Conservation (phyloP, 768 basidiomycete genomes). For the Cytidiella melzeri region DNA sequence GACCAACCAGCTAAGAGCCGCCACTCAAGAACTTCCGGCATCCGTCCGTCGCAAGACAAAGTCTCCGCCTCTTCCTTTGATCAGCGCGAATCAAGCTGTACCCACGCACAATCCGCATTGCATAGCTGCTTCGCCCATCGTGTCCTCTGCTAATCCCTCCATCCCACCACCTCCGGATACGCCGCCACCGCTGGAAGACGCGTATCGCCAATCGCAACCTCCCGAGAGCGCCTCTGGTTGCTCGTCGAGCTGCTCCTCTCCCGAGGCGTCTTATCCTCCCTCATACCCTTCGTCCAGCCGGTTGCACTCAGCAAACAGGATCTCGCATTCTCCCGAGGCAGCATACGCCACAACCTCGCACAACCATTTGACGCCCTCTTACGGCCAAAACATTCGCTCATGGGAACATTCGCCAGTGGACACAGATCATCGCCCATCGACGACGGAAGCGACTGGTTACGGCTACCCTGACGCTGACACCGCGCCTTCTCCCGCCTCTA, state of each 20-base stretch:
- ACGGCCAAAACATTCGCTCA: background rate
- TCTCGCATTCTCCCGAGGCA: slow-evolving; percentile 10
- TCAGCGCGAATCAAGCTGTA: slow-evolving; percentile 9
- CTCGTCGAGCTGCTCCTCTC: slow-evolving; percentile 15
- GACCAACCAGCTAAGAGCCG: slow-evolving; percentile 30
- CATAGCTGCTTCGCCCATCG: slow-evolving; percentile 4
- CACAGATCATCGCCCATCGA: background rate
- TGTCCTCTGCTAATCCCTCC: background rate
- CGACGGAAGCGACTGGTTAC: background rate
- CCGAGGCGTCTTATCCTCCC: slow-evolving; percentile 12
- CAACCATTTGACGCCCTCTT: slow-evolving; percentile 2
- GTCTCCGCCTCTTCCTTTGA: slow-evolving; percentile 2
- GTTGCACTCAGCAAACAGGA: slow-evolving; percentile 6
- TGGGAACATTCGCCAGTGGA: background rate
- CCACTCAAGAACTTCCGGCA: slow-evolving; percentile 14
- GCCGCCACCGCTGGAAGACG: slow-evolving; percentile 23
- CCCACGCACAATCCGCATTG: slow-evolving; percentile 6
- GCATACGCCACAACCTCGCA: slow-evolving; percentile 14
- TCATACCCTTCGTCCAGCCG: slow-evolving; percentile 6
- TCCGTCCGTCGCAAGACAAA: slow-evolving; percentile 8
- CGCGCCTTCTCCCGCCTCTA: slow-evolving; percentile 1
- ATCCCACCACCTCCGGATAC: slow-evolving; percentile 25
- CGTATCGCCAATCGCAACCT: slow-evolving; percentile 15
- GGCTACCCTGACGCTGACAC: background rate
- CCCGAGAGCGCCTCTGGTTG: slow-evolving; percentile 11